A percentile compares a stretch with the other conserved stretches of the same genome.
phyloP scores from a whole-genome alignment of 2,329 filamentous ascomycete species.

The Volutella citrinella region DNA sequence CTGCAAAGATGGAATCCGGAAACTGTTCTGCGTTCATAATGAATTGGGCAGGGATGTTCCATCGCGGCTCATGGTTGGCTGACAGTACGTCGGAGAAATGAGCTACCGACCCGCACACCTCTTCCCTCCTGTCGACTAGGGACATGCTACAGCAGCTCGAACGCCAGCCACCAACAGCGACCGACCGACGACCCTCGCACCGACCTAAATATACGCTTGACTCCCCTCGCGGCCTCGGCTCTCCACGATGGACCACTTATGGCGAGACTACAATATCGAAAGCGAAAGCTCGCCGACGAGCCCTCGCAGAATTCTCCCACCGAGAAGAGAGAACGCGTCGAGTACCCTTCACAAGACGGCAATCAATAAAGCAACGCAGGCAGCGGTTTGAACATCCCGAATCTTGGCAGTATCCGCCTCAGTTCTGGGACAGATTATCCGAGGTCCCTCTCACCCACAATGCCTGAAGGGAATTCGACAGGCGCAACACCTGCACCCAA shows the following conservation, averaged over 20 bases:
- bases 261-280: conserved; percentile 4
- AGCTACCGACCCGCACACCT: too few relatives aligned
- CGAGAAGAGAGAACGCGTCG: neutral
- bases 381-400: neutral
- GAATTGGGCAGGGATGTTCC: too few relatives aligned
- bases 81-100: too few relatives aligned
- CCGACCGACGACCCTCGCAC: too few relatives aligned
- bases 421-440: conserved; percentile 10
- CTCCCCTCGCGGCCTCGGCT: conserved; percentile 1
- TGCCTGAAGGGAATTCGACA: conserved; percentile 8
- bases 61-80: too few relatives aligned
- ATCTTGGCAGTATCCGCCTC: conserved; percentile 6
- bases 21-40: too few relatives aligned
- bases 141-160: too few relatives aligned
- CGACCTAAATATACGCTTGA: too few relatives aligned
- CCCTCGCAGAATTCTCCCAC: neutral
- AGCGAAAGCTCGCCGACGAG: conserved; percentile 3
- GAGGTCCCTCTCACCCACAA: conserved; percentile 1
- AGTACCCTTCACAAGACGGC: neutral
- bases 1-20: too few relatives aligned
- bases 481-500: conserved; percentile 1
- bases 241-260: conserved; percentile 2
- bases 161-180: too few relatives aligned
- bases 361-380: neutral
- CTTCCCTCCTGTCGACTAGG: too few relatives aligned